These are phyloP conservation scores for Cutaneotrichosporon daszewskae DNA, from an alignment of 1,284 basidiomycete species.

Conservation along the genomic window DNA sequence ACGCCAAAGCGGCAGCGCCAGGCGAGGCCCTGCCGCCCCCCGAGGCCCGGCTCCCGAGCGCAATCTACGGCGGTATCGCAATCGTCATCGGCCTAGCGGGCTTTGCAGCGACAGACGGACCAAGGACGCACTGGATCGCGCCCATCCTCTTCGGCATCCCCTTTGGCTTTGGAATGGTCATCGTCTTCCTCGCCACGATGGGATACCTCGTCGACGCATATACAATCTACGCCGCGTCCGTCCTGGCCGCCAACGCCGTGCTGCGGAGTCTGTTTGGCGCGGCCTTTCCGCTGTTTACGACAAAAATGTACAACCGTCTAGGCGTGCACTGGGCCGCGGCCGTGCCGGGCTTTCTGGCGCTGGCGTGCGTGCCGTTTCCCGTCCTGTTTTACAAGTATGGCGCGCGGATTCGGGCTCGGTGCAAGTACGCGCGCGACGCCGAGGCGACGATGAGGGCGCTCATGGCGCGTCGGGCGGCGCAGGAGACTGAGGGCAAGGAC, in stretches of 20 bases:
- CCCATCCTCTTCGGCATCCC: constrained; percentile 57
- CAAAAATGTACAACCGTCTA: constrained; percentile 55
- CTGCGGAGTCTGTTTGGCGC: constrained; percentile 59
- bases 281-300: constrained; percentile 55
- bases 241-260: constrained; percentile 62
- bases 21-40: constrained; percentile 50
- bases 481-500: no score
- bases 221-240: constrained; percentile 51
- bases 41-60: constrained; percentile 57
- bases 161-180: constrained; percentile 59
- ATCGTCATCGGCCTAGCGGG: constrained; percentile 45
- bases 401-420: constrained; percentile 55
- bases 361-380: constrained; percentile 15
- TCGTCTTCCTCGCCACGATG: constrained; percentile 24
- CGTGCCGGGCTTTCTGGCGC: constrained; percentile 28
- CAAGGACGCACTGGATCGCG: constrained; percentile 51
- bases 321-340: constrained; percentile 57
- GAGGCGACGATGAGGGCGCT: no score
- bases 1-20: constrained; percentile 44
- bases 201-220: constrained; percentile 62
- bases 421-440: no score
- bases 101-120: constrained; percentile 45
- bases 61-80: constrained; percentile 47
- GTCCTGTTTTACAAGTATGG: constrained; percentile 37
- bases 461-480: no score